Conservation (phyloP, 2,329 filamentous ascomycete species). For the Claviceps maximensis region DNA sequence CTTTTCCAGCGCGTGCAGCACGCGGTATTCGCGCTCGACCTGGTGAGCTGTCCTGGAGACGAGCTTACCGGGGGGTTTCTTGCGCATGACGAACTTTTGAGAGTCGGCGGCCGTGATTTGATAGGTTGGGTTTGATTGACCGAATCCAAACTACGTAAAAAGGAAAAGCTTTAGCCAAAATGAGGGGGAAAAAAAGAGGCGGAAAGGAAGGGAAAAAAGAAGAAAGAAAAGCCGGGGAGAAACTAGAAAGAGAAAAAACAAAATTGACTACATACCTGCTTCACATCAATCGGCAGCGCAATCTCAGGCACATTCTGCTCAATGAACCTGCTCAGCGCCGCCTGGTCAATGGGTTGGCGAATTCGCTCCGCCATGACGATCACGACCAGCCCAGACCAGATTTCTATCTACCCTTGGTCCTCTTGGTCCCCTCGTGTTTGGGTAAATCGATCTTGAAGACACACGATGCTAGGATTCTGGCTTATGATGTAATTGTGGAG, state of each 20-base stretch:
- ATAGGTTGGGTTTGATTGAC: slow-evolving; percentile 96
- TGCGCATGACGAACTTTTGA: slow-evolving; percentile 74
- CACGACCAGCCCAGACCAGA: neutral
- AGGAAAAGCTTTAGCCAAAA: neutral
- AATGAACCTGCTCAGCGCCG: slow-evolving; percentile 68
- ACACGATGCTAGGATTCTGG: too few species aligned
- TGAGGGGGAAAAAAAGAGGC: neutral
- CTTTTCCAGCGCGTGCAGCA: slow-evolving; percentile 66
- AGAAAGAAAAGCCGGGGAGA: neutral
- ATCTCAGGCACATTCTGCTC: slow-evolving; percentile 68
- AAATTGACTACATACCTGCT: slow-evolving; percentile 56
- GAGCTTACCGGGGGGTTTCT: slow-evolving; percentile 93
- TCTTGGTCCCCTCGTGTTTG: too few species aligned
- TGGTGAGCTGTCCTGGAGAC: slow-evolving; percentile 90
- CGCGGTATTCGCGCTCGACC: slow-evolving; percentile 88
- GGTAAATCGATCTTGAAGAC: too few species aligned
- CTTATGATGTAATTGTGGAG: too few species aligned
- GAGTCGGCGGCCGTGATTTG: slow-evolving; percentile 64
- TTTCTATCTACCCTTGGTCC: too few species aligned
- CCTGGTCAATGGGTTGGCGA: slow-evolving; percentile 78
- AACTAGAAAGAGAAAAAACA: too few species aligned
- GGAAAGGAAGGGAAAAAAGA: neutral
- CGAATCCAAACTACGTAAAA: slow-evolving; percentile 69
- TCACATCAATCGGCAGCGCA: slow-evolving; percentile 68
- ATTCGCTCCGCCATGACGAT: slow-evolving; percentile 66